Evolutionary conservation across 345 rosid genomes (phyloP), one percentile per base, ranked within the genome.

Genomic region (Citrus cavaleriei): DNA sequence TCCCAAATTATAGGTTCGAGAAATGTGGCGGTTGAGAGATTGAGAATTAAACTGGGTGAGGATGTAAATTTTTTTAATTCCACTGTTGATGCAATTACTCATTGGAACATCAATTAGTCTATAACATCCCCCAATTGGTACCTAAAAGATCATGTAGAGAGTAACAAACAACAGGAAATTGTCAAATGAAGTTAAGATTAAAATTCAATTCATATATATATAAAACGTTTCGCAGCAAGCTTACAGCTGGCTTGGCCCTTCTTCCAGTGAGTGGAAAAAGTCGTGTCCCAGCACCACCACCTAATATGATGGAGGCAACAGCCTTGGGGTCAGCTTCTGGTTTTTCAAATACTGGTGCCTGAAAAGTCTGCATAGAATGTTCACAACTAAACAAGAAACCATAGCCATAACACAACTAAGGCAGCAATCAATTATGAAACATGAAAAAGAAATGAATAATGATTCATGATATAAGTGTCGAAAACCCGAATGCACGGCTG

Each of bases 221-320:
- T 40, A 40, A 9, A 40, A 7, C 9, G 8, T 42, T 42, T 82
- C 49, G 16, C 51, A 46, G 51, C 3, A 46, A 46, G 51, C 51
- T 46, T 80, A 94, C 97, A 22, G 98, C 98, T 34, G 98, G 98
- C 87, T 94, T 94, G 62, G 98, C 91, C 83, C 98, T 84, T 75
- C 82, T 82, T 77, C 93, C 86, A 28, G 98, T 94, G 75, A 94
- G 93, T 85, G 98, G 98, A 78, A 90, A 93, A 70, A 94, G 85
- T 34, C 98, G 97, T 35, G 98, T 94, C 73, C 98, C 98, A 55
- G 98, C 98, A 72, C 98, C 98, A 35, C 98, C 97, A 3, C 98
- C 97, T 83, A 94, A 81, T 84, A 93, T 91, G 85, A 94, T 91
- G 4, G 98, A 86, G 63, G 93, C 98, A 63, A 94, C 93, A 57